A percentile compares a stretch with the other conserved stretches of the same genome.
Evolutionary conservation across 2,329 filamentous ascomycete species (phyloP).

Genomic region (Plenodomus biglobosus): DNA sequence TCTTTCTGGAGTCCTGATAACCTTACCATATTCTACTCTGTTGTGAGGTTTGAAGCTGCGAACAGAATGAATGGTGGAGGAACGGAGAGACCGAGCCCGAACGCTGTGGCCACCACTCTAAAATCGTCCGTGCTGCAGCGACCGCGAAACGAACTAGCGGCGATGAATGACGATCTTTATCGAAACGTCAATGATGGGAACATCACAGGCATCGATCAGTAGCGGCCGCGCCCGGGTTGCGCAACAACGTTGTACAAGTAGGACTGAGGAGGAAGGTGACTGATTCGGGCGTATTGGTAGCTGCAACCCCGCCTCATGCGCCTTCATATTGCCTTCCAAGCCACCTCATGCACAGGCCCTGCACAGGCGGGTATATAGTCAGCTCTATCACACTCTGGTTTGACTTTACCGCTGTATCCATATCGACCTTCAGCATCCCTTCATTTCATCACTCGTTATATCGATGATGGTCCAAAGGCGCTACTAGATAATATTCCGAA

Average conservation of each 20-base stretch:
- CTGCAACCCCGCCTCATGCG: constrained; percentile 12
- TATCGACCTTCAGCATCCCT: no score
- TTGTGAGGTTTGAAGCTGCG: not conserved
- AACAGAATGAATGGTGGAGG: constrained; percentile 1
- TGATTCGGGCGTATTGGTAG: not conserved
- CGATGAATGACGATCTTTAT: constrained; percentile 3
- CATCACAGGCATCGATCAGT: not conserved
- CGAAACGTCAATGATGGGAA: constrained; percentile 1
- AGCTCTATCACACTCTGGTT: not conserved
- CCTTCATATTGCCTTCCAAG: constrained; percentile 6
- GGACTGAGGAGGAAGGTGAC: not conserved
- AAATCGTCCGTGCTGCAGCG: constrained; percentile 2
- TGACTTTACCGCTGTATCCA: not conserved
- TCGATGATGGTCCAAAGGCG: no score
- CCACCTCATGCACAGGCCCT: not conserved
- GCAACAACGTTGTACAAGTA: not conserved
- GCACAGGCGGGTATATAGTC: no score
- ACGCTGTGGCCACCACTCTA: not conserved
- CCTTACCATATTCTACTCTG: constrained; percentile 45
- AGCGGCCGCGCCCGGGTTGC: not conserved
- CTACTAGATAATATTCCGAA: no score
- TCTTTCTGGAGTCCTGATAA: constrained; percentile 89
- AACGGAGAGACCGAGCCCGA: not conserved
- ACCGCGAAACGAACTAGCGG: constrained; percentile 4
- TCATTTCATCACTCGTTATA: no score